These are phyloP conservation scores for Nemania sp. DNA, from an alignment of 2,329 filamentous ascomycete genomes.

Conservation along the genomic window DNA sequence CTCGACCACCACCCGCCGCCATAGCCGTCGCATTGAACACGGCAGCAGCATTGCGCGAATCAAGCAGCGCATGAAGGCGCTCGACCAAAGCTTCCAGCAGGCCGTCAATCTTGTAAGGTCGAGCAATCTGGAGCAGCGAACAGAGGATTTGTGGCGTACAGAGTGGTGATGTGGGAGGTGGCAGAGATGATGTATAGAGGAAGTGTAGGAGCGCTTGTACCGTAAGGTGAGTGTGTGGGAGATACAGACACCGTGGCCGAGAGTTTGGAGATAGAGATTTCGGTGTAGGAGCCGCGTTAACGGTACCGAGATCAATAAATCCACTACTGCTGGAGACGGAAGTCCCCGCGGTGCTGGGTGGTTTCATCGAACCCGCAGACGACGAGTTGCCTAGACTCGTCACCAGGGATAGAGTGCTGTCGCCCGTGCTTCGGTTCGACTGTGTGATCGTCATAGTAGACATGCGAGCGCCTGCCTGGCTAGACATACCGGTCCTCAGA, in stretches of 20 bases:
- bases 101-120: slow-evolving; percentile 91
- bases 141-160: slow-evolving; percentile 96
- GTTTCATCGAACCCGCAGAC: slow-evolving; percentile 47
- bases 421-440: slow-evolving; percentile 57
- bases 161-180: slow-evolving; percentile 72
- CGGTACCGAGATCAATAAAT: slow-evolving; percentile 49
- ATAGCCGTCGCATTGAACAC: slow-evolving; percentile 98
- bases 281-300: slow-evolving; percentile 63
- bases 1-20: slow-evolving; percentile 90
- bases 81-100: slow-evolving; percentile 92
- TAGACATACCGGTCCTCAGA: slow-evolving; percentile 65
- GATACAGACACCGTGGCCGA: slow-evolving; percentile 83
- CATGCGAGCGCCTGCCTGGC: slow-evolving; percentile 67
- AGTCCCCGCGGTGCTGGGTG: slow-evolving; percentile 51
- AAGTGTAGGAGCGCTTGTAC: slow-evolving; percentile 90
- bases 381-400: slow-evolving; percentile 45
- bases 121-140: slow-evolving; percentile 88
- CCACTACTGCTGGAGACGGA: slow-evolving; percentile 48
- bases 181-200: slow-evolving; percentile 89
- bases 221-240: slow-evolving; percentile 90
- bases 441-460: slow-evolving; percentile 87
- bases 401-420: slow-evolving; percentile 53
- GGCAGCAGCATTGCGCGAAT: slow-evolving; percentile 91
- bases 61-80: slow-evolving; percentile 83
- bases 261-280: slow-evolving; percentile 62